These are phyloP conservation scores for Rosa multiflora DNA, from an alignment of 306 rosid species.

Conservation along the genomic window DNA sequence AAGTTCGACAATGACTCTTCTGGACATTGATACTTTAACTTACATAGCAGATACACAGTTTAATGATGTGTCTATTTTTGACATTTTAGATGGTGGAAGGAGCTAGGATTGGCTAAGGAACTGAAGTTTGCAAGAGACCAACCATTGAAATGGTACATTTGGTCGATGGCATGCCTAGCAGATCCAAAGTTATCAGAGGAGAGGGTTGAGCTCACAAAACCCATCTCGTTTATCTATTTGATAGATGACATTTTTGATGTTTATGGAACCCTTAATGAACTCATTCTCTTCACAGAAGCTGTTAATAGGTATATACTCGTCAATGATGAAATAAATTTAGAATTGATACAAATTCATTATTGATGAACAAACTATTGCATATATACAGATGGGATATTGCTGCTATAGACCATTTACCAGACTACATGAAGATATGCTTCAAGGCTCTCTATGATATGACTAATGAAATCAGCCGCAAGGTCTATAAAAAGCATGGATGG, in stretches of 20 bases:
- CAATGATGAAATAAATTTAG: not conserved
- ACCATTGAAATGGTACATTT: constrained; percentile 71
- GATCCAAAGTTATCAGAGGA: constrained; percentile 49
- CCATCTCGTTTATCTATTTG: constrained; percentile 59
- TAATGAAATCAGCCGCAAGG: constrained; percentile 45
- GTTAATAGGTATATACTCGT: constrained; percentile 38
- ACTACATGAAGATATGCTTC: constrained; percentile 57
- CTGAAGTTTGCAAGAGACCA: constrained; percentile 55
- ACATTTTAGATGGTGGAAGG: constrained; percentile 58
- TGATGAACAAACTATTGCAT: not conserved
- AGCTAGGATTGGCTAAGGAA: constrained; percentile 49
- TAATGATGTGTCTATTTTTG: not conserved
- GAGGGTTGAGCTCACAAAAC: constrained; percentile 68
- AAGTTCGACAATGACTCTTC: not conserved
- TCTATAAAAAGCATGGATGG: constrained; percentile 52
- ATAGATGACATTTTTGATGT: constrained; percentile 70
- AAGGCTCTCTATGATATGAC: constrained; percentile 44
- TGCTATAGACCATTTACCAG: constrained; percentile 42
- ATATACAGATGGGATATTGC: constrained; percentile 55
- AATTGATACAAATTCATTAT: no score
- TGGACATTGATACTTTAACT: not conserved
- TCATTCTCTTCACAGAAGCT: constrained; percentile 54
- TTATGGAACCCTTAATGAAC: constrained; percentile 57
- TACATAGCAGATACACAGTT: not conserved
- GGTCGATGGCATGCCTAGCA: constrained; percentile 51